phyloP scores from a whole-genome alignment of 768 basidiomycete genomes.

The Mycena rosella region DNA sequence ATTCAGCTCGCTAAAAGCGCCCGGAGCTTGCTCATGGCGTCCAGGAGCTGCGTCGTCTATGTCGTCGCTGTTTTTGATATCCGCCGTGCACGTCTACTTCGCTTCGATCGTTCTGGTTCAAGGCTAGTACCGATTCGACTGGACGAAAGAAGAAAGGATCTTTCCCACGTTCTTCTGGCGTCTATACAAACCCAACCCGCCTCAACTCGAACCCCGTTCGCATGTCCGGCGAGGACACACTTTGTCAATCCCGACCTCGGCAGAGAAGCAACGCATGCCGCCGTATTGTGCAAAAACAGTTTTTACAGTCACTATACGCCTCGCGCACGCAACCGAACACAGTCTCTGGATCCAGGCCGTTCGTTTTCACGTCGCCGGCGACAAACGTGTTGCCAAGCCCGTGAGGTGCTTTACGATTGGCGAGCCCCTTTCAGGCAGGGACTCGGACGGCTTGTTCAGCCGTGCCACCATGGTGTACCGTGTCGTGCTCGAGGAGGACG shows the following conservation, averaged over 20 bases:
- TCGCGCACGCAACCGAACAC: not conserved
- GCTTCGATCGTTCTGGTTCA: constrained; percentile 31
- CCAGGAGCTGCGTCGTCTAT: constrained; percentile 18
- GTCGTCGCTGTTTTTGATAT: constrained; percentile 5
- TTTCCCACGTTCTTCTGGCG: constrained; percentile 30
- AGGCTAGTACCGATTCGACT: constrained; percentile 22
- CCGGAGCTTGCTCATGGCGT: constrained; percentile 25
- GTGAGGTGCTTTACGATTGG: not conserved
- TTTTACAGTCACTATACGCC: not conserved
- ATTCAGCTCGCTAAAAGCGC: constrained; percentile 20
- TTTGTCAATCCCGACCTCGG: not conserved
- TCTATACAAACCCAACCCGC: constrained; percentile 17
- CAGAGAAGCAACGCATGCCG: constrained; percentile 2
- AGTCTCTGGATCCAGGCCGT: not conserved
- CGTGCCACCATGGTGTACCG: constrained; percentile 28
- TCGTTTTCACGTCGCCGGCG: not conserved
- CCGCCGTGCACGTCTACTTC: constrained; percentile 13
- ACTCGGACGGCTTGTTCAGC: not conserved
- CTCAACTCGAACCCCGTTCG: too few relatives aligned
- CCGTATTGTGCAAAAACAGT: not conserved
- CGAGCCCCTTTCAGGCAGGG: not conserved
- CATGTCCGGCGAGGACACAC: constrained; percentile 29
- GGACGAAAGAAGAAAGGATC: not conserved
- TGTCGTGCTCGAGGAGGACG: constrained; percentile 26
- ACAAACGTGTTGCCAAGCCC: not conserved